Evolutionary conservation across 495 filamentous ascomycete genomes (phyloP).

Genomic region (Talaromyces proteolyticus): DNA sequence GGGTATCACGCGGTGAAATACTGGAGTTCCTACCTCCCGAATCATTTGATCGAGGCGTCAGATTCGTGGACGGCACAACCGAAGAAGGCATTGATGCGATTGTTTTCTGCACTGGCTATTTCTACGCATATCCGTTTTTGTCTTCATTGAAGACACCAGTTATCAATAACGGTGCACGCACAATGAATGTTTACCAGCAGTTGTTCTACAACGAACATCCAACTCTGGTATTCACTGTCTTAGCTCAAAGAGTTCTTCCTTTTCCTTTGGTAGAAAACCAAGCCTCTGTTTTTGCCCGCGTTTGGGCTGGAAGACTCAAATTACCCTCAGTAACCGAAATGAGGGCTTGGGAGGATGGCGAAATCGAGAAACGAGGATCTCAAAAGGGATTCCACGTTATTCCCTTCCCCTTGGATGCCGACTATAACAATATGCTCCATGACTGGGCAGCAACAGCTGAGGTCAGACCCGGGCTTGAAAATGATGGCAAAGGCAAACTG

Average conservation of each 20-base stretch:
- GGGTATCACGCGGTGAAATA: conserved; percentile 31
- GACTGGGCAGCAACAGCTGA: conserved; percentile 50
- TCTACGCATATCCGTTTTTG: conserved; percentile 53
- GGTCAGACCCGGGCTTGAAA: conserved; percentile 28
- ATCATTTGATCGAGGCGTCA: conserved; percentile 36
- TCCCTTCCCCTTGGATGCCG: conserved; percentile 65
- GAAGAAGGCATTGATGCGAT: conserved; percentile 47
- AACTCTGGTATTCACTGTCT: conserved; percentile 68
- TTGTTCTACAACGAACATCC: conserved; percentile 70
- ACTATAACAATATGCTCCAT: conserved; percentile 69
- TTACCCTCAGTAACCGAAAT: conserved; percentile 61
- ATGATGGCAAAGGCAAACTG: conserved; percentile 49
- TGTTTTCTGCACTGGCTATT: conserved; percentile 55
- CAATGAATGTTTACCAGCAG: conserved; percentile 66
- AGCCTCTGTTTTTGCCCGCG: conserved; percentile 64
- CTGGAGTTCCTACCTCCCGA: conserved; percentile 43
- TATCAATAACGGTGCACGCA: conserved; percentile 60
- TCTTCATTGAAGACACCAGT: conserved; percentile 49
- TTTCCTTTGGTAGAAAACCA: conserved; percentile 76
- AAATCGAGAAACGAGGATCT: conserved; percentile 32
- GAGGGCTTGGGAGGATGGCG: conserved; percentile 52
- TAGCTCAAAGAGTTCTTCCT: conserved; percentile 76
- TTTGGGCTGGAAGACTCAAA: conserved; percentile 61
- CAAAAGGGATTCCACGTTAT: conserved; percentile 58
- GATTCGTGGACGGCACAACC: conserved; percentile 42